phyloP scores from a whole-genome alignment of 2,329 filamentous ascomycete species.

The Fusarium brevicatenulatum region DNA sequence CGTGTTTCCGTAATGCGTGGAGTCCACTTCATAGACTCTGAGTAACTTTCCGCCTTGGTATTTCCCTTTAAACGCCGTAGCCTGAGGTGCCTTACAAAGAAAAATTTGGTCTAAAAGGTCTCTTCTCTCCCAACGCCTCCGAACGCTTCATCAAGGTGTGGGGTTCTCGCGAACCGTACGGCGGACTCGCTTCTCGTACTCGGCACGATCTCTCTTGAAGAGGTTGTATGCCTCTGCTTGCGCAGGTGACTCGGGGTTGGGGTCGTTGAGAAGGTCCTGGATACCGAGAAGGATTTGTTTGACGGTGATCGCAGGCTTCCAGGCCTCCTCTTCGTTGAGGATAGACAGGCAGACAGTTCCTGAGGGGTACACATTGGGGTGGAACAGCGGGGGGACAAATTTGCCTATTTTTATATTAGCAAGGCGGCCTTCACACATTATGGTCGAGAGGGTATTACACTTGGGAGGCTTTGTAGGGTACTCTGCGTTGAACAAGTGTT shows the following conservation, averaged over 20 bases:
- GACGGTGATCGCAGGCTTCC: slow-evolving; percentile 98
- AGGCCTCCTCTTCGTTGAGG: slow-evolving; percentile 96
- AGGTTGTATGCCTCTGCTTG: slow-evolving; percentile 98
- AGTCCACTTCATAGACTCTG: slow-evolving; percentile 12
- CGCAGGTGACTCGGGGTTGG: slow-evolving; percentile 95
- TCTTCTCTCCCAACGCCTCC: background rate
- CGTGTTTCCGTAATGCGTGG: slow-evolving; percentile 2
- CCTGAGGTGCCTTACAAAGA: slow-evolving; percentile 38
- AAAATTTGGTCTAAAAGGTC: slow-evolving; percentile 27
- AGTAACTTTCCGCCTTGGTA: slow-evolving; percentile 45
- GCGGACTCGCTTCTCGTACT: slow-evolving; percentile 89
- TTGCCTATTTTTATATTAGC: slow-evolving; percentile 71
- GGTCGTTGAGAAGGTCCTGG: slow-evolving; percentile 93
- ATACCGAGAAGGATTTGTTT: slow-evolving; percentile 97
- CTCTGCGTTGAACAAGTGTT: slow-evolving; percentile 63
- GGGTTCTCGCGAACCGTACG: slow-evolving; percentile 91
- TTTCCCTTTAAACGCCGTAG: slow-evolving; percentile 47
- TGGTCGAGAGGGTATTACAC: slow-evolving; percentile 68
- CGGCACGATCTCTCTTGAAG: slow-evolving; percentile 87
- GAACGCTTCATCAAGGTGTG: slow-evolving; percentile 64
- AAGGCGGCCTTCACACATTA: background rate
- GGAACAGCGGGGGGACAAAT: slow-evolving; percentile 94
- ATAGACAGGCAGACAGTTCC: slow-evolving; percentile 98
- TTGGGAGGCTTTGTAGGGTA: slow-evolving; percentile 99
- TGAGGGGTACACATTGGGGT: slow-evolving; percentile 98